Evolutionary conservation across 371 early-diverging fungal species (phyloP), one percentile per base, ranked within the genome.

Genomic region (Quaeritorhiza haematococci): DNA sequence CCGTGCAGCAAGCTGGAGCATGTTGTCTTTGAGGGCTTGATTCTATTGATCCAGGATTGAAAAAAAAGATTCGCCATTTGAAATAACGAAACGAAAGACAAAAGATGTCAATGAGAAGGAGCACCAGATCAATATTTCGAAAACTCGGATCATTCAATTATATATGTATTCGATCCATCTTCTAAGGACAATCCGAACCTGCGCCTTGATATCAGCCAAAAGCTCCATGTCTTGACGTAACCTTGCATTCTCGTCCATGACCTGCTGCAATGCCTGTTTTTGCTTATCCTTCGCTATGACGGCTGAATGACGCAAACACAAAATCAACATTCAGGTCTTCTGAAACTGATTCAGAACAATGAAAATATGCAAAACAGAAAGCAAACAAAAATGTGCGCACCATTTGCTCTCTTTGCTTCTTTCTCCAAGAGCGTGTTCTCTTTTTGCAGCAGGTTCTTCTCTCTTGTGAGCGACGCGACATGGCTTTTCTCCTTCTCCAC

Each of bases 11-110:
- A 74, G 30, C 32, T 60, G 61, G 46, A 66, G 74, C 44, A 74
- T 70, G 42, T 74, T 63, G 13, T 74, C 74, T 57, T 71, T 70
- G 42, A 74, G 56, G 3, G 67, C 57, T 17, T 49, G 42, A 44
- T 71, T 68, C 67, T 67, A 33, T 13, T 27, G n/a, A 29, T 26
- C 2, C 49, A 21, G 27, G 5, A 46, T 47, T 15, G 41, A 29
- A 13, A 33, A 21, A 10, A 7, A 5, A 5, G n/a, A 24, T 3
- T 30, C 33, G 26, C 4, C 30, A 5, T 6, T 4, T 17, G n/a
- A 7, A 4, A 5, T 19, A 5, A 19, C 44, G 4, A 6, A 42
- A 5, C 5, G 6, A 4, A n/a, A 19, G 32, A 19, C 8, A 4
- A 3, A 21, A 4, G 5, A 19, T 15, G 29, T 5, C 13, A 48